Conservation (phyloP, 1,139 yeast genomes). For the Nakaseomyces glabratus region DNA sequence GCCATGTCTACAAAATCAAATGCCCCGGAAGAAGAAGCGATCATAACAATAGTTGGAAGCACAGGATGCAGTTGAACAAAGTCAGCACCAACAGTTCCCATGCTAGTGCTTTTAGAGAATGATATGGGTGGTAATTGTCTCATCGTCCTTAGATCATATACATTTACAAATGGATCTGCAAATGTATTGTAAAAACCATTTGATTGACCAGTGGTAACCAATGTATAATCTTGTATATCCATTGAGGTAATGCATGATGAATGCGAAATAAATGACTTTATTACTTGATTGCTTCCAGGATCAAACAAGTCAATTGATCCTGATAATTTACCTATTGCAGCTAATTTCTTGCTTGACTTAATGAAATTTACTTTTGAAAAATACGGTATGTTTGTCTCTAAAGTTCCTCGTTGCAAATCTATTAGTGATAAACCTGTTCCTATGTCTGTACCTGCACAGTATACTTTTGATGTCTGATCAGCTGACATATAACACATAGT, state of each 20-base stretch:
- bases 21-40: slow-evolving; percentile 72
- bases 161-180: slow-evolving; percentile 77
- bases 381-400: slow-evolving; percentile 33
- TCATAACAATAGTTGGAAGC: slow-evolving; percentile 65
- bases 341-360: slow-evolving; percentile 37
- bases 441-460: slow-evolving; percentile 38
- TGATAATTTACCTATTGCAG: slow-evolving; percentile 56
- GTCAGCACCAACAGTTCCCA: slow-evolving; percentile 72
- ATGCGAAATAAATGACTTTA: slow-evolving; percentile 62
- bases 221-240: slow-evolving; percentile 65
- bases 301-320: slow-evolving; percentile 78
- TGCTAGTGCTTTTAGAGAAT: slow-evolving; percentile 36
- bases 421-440: slow-evolving; percentile 42
- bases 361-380: slow-evolving; percentile 35
- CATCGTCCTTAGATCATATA: slow-evolving; percentile 71
- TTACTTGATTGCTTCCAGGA: slow-evolving; percentile 45
- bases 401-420: slow-evolving; percentile 45
- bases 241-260: slow-evolving; percentile 68
- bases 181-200: slow-evolving; percentile 43
- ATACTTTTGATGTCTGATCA: slow-evolving; percentile 29
- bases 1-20: slow-evolving; percentile 76
- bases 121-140: slow-evolving; percentile 72
- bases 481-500: slow-evolving; percentile 30
- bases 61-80: slow-evolving; percentile 82
- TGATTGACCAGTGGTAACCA: slow-evolving; percentile 79